Base-by-base conservation (phyloP, 306 rosid genomes). In the Sphenostylis stenocarpa region DNA sequence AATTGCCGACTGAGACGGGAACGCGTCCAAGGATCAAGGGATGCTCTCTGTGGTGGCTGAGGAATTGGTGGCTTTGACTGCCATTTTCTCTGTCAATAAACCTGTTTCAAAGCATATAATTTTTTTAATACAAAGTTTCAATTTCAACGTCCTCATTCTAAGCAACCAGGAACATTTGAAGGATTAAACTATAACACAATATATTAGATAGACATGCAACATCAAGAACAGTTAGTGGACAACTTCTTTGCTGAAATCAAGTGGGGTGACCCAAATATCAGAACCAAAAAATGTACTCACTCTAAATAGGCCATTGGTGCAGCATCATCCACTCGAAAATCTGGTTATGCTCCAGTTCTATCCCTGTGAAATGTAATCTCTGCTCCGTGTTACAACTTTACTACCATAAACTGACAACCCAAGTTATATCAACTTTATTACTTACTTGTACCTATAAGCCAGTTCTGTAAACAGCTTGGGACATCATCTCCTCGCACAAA, bases 221-320 rank as follows among this genome's bases (percentile, higher is more conserved):
- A 73, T 56, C 53, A 29, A 43, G 21, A 48, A 20, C 70, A 67
- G 13, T n/a, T 11, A 81, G 21, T 61, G 16, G 58, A 38, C 12
- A 48, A 51, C 11, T 26, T 52, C 20, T 64, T 57, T 21, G 26
- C 69, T 9, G 67, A 69, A 38, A 28, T 43, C 62, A n/a, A 20
- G 34, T n/a, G n/a, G n/a, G n/a, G n/a, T n/a, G n/a, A n/a, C n/a
- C 66, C 34, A 63, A 20, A 71, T 34, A 67, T 33, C 47, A 38
- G 19, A 38, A 45, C 53, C 3, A 14, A 24, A 70, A 57, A 26
- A 68, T 33, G 23, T 89, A 91, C 98, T 95, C 97, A 93, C 97
- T 94, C 98, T 11, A 94, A 89, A 78, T 92, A 92, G 9, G 96
- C 97, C 97, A 92, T 90, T 16, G 97, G 96, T 62, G 98, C 97